Evolutionary conservation across 305 asterid species (phyloP).

Genomic region (Fraxinus greggii): DNA sequence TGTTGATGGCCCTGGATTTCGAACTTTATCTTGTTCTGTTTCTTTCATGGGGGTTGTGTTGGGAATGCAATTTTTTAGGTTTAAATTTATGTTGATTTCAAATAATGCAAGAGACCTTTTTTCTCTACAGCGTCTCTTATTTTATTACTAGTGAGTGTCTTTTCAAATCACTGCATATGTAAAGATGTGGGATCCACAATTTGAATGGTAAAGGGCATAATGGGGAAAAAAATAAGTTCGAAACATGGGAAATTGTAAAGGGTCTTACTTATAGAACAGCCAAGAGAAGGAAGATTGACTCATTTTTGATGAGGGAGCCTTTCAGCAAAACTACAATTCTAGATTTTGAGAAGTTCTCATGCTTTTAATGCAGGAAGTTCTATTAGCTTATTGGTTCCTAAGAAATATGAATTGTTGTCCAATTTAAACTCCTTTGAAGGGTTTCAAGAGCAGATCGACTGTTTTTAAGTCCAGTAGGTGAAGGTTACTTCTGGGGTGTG

Average conservation of each 20-base stretch:
- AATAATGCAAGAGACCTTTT: not conserved
- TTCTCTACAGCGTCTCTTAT: not conserved
- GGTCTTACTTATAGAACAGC: not conserved
- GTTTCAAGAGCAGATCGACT: not conserved
- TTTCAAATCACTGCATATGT: not conserved
- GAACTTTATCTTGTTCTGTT: not conserved
- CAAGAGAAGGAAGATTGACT: not conserved
- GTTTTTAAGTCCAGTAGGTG: conserved; percentile 9
- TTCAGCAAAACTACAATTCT: not conserved
- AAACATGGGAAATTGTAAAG: not conserved
- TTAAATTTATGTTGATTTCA: not conserved
- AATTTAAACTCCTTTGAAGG: conserved; percentile 6
- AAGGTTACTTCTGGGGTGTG: conserved; percentile 17
- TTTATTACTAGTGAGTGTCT: not conserved
- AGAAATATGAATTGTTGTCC: not conserved
- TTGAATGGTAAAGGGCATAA: not conserved
- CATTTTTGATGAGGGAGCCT: not conserved
- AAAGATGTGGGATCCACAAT: not conserved
- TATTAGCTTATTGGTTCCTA: conserved; percentile 1
- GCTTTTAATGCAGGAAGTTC: not conserved
- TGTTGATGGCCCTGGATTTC: not conserved
- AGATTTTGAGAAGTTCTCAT: not conserved
- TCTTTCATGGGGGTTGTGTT: not conserved
- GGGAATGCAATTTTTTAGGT: not conserved
- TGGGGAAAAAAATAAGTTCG: not conserved